Conservation (phyloP, 225 moss, liverwort and hornwort genomes). For the Sphagnum contortum region DNA sequence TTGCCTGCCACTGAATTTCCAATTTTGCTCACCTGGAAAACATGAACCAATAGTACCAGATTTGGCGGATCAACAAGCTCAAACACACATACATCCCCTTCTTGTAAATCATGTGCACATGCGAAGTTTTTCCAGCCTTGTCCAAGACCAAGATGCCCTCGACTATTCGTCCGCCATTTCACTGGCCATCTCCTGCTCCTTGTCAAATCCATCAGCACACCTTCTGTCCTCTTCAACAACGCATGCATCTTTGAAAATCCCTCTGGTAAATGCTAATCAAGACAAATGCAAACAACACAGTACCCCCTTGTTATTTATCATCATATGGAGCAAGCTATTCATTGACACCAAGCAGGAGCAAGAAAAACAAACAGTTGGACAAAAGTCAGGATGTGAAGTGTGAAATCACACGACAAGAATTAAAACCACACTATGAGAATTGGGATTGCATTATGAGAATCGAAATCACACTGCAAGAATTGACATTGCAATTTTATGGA, state of each 20-base stretch:
- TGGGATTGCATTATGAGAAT: too few relatives aligned
- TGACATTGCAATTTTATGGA: too few relatives aligned
- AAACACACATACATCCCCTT: not conserved
- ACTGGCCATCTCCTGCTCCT: not conserved
- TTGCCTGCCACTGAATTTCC: not conserved
- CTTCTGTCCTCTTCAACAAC: not conserved
- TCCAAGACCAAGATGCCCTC: not conserved
- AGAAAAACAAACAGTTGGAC: too few relatives aligned
- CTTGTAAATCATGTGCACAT: not conserved
- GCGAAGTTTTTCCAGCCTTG: not conserved
- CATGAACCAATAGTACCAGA: not conserved
- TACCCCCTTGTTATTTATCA: too few relatives aligned
- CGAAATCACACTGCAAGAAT: too few relatives aligned
- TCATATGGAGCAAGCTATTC: too few relatives aligned
- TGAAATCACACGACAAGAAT: not conserved
- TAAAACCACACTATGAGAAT: too few relatives aligned
- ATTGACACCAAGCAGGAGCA: too few relatives aligned
- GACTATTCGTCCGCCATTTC: not conserved
- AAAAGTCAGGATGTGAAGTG: not conserved
- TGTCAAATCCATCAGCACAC: not conserved
- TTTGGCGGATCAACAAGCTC: not conserved
- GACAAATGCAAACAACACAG: not conserved
- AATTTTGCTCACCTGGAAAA: not conserved
- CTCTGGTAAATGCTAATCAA: slow-evolving; percentile 1
- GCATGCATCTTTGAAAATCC: not conserved